A percentile compares a stretch with the other conserved stretches of the same genome.
Conservation (phyloP, 2,329 filamentous ascomycete genomes). For the Phaeosphaeriaceae sp. region DNA sequence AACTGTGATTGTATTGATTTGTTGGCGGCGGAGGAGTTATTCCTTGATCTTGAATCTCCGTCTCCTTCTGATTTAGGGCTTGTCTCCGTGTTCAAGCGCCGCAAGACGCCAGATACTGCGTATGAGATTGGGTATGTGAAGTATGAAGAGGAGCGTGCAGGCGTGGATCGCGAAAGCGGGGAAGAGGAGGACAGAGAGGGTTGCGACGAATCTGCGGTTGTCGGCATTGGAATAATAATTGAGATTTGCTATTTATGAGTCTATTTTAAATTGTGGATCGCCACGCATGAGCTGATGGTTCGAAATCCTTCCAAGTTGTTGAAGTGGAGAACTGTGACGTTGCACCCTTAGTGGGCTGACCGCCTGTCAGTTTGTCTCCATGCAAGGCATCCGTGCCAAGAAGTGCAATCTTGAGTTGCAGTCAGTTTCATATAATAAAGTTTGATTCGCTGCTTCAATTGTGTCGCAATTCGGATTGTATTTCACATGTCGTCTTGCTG, state of each 20-base stretch:
- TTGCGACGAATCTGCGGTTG: constrained; percentile 23
- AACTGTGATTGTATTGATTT: constrained; percentile 25
- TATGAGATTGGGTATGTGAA: constrained; percentile 59
- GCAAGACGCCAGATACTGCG: constrained; percentile 55
- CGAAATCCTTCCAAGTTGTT: constrained; percentile 18
- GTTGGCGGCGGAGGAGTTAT: constrained; percentile 9
- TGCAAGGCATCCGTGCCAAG: constrained; percentile 8
- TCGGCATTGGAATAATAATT: constrained; percentile 33
- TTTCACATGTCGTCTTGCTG: constrained; percentile 8
- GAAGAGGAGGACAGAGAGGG: constrained; percentile 10
- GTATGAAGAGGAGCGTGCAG: constrained; percentile 48
- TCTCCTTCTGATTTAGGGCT: constrained; percentile 12
- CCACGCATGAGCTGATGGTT: constrained; percentile 22
- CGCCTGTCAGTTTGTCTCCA: constrained; percentile 11
- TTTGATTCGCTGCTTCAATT: not conserved
- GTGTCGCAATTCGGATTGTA: not conserved
- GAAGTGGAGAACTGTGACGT: constrained; percentile 31
- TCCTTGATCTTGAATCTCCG: constrained; percentile 12
- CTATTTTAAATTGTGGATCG: constrained; percentile 33
- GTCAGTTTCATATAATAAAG: too few species aligned
- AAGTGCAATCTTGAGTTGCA: not conserved
- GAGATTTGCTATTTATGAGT: constrained; percentile 9
- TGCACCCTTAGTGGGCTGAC: constrained; percentile 35
- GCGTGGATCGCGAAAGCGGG: constrained; percentile 20
- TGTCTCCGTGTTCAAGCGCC: constrained; percentile 55